Evolutionary conservation across 2,329 filamentous ascomycete species (phyloP).

Genomic region (Colletotrichum echinochloae): DNA sequence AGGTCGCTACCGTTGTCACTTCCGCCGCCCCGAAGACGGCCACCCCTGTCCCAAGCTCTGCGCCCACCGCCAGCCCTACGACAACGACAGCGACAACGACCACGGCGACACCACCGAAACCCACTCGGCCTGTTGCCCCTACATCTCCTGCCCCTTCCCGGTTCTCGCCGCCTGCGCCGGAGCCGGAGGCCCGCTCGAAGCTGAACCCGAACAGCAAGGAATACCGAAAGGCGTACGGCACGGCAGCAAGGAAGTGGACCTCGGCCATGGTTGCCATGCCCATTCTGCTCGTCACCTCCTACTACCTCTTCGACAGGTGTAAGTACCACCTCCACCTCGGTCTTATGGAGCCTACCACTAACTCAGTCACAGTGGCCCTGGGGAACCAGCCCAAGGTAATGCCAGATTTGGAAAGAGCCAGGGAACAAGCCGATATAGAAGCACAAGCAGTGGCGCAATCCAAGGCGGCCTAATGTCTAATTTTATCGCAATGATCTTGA

Average conservation of each 20-base stretch:
- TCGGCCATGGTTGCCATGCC: slow-evolving; percentile 64
- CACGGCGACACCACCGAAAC: background rate
- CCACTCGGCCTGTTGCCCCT: slow-evolving; percentile 6
- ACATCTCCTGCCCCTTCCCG: background rate
- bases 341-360: background rate
- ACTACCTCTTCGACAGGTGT: slow-evolving; percentile 64
- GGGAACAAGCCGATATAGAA: slow-evolving; percentile 5
- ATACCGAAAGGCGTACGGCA: slow-evolving; percentile 58
- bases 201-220: slow-evolving; percentile 52
- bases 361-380: slow-evolving; percentile 46
- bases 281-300: slow-evolving; percentile 67
- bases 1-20: slow-evolving; percentile 1
- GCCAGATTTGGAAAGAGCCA: slow-evolving; percentile 36
- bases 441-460: slow-evolving; percentile 7
- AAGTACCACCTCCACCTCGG: slow-evolving; percentile 42
- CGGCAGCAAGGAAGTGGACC: slow-evolving; percentile 59
- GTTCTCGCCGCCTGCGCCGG: background rate
- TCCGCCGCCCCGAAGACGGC: background rate
- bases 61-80: background rate
- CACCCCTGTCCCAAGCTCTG: background rate
- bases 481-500: slow-evolving; percentile 27
- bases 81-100: background rate
- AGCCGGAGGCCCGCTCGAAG: slow-evolving; percentile 24
- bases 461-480: slow-evolving; percentile 21
- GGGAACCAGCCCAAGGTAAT: slow-evolving; percentile 48